phyloP scores from a whole-genome alignment of 768 basidiomycete species.

The Phallus indusiatus region DNA sequence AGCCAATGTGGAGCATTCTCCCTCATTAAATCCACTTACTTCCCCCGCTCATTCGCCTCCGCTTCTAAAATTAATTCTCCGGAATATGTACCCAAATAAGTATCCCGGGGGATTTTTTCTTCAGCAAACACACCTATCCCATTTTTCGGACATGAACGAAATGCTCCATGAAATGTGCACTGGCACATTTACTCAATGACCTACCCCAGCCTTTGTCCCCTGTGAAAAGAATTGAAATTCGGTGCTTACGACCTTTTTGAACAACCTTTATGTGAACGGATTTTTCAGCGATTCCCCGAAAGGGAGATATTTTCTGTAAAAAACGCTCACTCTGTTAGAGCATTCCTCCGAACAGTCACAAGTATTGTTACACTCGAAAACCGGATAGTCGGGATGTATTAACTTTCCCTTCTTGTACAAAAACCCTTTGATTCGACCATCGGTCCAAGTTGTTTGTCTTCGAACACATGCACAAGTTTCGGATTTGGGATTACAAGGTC shows the following conservation, averaged over 20 bases:
- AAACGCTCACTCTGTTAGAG: slow-evolving; percentile 57
- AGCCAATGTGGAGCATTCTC: not conserved
- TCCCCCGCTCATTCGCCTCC: slow-evolving; percentile 58
- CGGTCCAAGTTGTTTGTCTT: slow-evolving; percentile 40
- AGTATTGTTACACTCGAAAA: slow-evolving; percentile 79
- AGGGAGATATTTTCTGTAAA: not conserved
- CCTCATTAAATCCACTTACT: slow-evolving; percentile 31
- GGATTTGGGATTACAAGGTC: slow-evolving; percentile 66
- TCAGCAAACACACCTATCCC: slow-evolving; percentile 63
- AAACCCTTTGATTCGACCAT: slow-evolving; percentile 38
- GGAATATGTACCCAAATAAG: slow-evolving; percentile 76
- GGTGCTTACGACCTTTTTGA: slow-evolving; percentile 62
- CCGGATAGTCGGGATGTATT: slow-evolving; percentile 38
- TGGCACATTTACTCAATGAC: slow-evolving; percentile 12
- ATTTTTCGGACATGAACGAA: too few relatives aligned
- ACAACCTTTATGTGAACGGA: slow-evolving; percentile 41
- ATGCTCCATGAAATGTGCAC: not conserved
- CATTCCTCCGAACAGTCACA: slow-evolving; percentile 80
- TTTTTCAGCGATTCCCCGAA: not conserved
- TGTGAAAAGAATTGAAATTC: slow-evolving; percentile 62
- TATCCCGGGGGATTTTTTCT: slow-evolving; percentile 51
- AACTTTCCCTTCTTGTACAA: slow-evolving; percentile 53
- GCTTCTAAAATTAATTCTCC: slow-evolving; percentile 71
- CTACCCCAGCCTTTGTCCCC: slow-evolving; percentile 78
- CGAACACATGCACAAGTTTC: slow-evolving; percentile 61